phyloP scores from a whole-genome alignment of 2,329 filamentous ascomycete species.

The Xylariaceae sp. region DNA sequence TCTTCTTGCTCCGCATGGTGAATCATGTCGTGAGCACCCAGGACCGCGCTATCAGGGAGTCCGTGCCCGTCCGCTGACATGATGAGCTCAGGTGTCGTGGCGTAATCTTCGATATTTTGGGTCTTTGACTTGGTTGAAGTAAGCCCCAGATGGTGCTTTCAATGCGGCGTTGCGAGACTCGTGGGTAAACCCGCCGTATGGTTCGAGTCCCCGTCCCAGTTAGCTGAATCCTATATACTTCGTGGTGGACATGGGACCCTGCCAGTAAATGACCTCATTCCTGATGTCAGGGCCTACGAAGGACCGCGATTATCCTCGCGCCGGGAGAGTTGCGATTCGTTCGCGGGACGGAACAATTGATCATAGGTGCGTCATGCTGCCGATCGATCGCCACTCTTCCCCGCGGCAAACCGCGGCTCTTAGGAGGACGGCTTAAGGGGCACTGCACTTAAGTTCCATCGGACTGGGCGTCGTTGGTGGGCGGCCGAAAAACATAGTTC shows the following conservation, averaged over 20 bases:
- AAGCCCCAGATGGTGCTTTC: background rate
- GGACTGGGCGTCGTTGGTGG: background rate
- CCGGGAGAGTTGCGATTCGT: slow-evolving; percentile 12
- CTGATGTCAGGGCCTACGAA: slow-evolving; percentile 17
- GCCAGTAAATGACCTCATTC: slow-evolving; percentile 19
- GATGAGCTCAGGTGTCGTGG: slow-evolving; percentile 13
- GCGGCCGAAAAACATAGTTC: too few species aligned
- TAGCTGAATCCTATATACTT: background rate
- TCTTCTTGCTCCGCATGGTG: slow-evolving; percentile 34
- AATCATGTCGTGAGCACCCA: slow-evolving; percentile 31
- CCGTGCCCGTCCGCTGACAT: slow-evolving; percentile 31
- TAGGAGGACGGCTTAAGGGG: slow-evolving; percentile 5
- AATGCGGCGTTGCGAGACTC: background rate
- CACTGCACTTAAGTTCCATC: slow-evolving; percentile 1
- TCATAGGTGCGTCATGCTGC: slow-evolving; percentile 23
- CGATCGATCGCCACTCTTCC: slow-evolving; percentile 10
- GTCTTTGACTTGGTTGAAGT: background rate
- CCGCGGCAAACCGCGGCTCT: too few species aligned
- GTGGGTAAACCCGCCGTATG: background rate
- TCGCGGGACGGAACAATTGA: background rate
- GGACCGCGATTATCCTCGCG: background rate
- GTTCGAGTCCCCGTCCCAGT: background rate
- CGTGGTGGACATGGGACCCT: too few species aligned
- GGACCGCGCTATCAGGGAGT: slow-evolving; percentile 27
- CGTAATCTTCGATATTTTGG: background rate